Evolutionary conservation across 2,329 filamentous ascomycete genomes (phyloP), one percentile per base, ranked within the genome.

Genomic region (Pseudocercospora macadamiae): DNA sequence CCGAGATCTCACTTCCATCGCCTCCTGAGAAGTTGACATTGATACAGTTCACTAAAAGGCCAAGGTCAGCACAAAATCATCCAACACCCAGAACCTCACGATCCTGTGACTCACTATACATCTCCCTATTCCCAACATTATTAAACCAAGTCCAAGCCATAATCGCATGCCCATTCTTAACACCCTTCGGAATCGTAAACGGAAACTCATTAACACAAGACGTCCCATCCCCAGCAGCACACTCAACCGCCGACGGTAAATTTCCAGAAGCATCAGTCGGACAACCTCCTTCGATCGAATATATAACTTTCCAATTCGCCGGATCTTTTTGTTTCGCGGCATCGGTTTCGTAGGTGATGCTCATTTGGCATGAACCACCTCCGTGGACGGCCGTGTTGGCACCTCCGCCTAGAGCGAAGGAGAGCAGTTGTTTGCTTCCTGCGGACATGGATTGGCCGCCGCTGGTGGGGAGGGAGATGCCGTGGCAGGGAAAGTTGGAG

Each of bases 131-230:
- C 2, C 95, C 95, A 8, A 96, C 71, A 60, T 89, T 89, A 76
- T 97, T 97, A 76, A 96, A 86, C 95, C 95, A 97, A 0, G 91
- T 91, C 92, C 93, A 97, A 0, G 91, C 91, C 4, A 97, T 80
- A 0, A 87, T 90, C 23, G 89, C 93, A 37, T 92, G 83, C 3
- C 93, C 95, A 1, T 87, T 78, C 7, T 87, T 85, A 47, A 97
- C 82, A 19, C 87, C 84, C 0, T 81, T 73, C 0, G 93, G 93
- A 4, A 97, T 85, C 0, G 77, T 83, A 77, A 88, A 96, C 26
- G 84, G 77, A 75, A 90, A 95, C 0, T 76, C 79, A 69, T 82
- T 82, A n/a, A 74, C 63, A 51, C 73, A 74, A 10, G 70, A 65
- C 28, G 53, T 57, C 16, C 61, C 54, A 34, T 60, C 55, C 23